A percentile compares a stretch with the other conserved stretches of the same genome.
Conservation (phyloP, 2,329 filamentous ascomycete species). For the Calycina herbarum region DNA sequence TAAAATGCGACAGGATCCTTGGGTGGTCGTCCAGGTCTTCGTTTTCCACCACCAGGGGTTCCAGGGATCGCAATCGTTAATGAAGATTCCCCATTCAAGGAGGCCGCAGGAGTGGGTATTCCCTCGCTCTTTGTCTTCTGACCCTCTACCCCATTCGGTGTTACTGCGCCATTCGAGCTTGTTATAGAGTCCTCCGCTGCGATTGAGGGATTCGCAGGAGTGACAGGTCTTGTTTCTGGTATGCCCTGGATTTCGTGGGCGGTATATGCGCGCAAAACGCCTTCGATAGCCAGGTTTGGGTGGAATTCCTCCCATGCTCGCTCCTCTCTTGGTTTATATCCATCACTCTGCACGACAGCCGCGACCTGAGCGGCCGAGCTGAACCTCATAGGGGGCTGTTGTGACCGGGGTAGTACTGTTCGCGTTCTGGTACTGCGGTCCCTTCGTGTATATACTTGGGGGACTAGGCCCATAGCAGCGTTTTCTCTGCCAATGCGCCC, state of each 20-base stretch:
- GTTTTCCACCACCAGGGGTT: constrained; percentile 46
- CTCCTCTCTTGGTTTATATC: constrained; percentile 96
- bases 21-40: constrained; percentile 65
- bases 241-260: constrained; percentile 84
- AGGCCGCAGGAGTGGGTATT: constrained; percentile 26
- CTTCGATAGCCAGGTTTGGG: constrained; percentile 88
- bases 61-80: constrained; percentile 39
- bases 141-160: constrained; percentile 27
- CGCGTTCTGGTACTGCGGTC: constrained; percentile 58
- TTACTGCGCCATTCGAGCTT: constrained; percentile 37
- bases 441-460: constrained; percentile 48
- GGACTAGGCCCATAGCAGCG: constrained; percentile 46
- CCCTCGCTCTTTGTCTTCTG: constrained; percentile 31
- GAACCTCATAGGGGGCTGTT: constrained; percentile 46
- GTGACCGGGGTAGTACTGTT: constrained; percentile 50
- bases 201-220: constrained; percentile 41
- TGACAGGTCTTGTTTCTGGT: constrained; percentile 47
- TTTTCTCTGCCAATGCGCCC: constrained; percentile 54
- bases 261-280: constrained; percentile 73
- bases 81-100: constrained; percentile 27
- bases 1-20: constrained; percentile 61
- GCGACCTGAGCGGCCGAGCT: constrained; percentile 69
- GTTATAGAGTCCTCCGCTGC: constrained; percentile 43
- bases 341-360: constrained; percentile 86
- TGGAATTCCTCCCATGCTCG: constrained; percentile 98